Conservation (phyloP, 2,329 filamentous ascomycete species). For the Fusarium solani-melongenae region DNA sequence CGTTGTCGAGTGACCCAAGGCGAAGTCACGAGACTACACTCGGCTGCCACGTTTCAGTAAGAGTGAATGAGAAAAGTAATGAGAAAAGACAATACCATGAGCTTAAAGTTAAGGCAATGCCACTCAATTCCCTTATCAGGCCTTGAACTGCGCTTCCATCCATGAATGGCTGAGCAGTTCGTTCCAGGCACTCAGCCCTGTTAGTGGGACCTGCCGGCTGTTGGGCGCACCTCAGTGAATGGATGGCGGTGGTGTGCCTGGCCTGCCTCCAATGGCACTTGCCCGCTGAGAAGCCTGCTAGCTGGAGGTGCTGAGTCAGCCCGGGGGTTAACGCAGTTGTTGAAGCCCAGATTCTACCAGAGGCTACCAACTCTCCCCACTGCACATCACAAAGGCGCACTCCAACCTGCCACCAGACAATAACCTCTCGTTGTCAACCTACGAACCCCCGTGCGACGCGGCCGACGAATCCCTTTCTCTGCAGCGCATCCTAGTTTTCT, state of each 20-base stretch:
- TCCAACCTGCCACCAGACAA: constrained; percentile 36
- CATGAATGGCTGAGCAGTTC: neutral
- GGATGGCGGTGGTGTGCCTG: neutral
- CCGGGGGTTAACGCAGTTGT: constrained; percentile 25
- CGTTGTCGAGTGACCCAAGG: neutral
- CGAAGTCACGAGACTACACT: neutral
- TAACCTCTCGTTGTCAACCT: constrained; percentile 15
- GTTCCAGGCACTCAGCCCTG: constrained; percentile 23
- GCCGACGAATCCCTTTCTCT: constrained; percentile 5
- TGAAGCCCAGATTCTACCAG: constrained; percentile 45
- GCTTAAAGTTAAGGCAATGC: neutral
- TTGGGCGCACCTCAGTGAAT: neutral
- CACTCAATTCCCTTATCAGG: neutral
- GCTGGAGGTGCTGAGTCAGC: constrained; percentile 37
- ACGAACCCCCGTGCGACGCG: constrained; percentile 17
- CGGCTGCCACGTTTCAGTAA: neutral
- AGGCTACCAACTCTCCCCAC: constrained; percentile 51
- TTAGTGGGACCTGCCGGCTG: constrained; percentile 16
- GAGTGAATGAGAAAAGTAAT: neutral
- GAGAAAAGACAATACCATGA: neutral
- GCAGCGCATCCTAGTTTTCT: neutral
- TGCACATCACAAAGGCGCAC: constrained; percentile 50
- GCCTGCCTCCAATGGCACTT: neutral
- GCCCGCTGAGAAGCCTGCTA: neutral
- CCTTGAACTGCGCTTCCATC: neutral